Conservation (phyloP, 2,329 filamentous ascomycete genomes). For the Exophiala mesophila region DNA sequence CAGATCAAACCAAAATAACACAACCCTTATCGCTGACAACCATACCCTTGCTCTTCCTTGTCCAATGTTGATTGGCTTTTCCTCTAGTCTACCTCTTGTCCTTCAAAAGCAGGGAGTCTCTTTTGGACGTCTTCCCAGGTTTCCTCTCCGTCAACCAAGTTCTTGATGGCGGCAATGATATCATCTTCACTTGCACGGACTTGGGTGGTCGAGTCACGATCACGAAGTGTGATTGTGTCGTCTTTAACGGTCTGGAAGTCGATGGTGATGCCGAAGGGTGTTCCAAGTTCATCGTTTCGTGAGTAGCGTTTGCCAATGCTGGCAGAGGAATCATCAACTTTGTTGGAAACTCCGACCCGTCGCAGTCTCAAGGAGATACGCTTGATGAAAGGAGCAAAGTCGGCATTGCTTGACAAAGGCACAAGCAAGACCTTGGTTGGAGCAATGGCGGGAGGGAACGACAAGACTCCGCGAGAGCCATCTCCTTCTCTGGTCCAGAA, state of each 20-base stretch:
- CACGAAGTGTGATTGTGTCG: conserved; percentile 77
- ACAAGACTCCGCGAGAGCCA: conserved; percentile 77
- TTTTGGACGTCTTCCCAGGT: conserved; percentile 66
- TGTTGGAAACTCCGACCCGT: conserved; percentile 70
- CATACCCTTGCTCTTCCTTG: no score
- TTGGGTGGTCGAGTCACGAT: conserved; percentile 86
- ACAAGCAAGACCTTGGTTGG: conserved; percentile 93
- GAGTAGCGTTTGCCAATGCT: conserved; percentile 93
- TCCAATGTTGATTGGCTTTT: conserved; percentile 4
- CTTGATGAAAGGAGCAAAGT: conserved; percentile 73
- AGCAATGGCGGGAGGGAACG: conserved; percentile 72
- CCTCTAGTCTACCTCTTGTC: conserved; percentile 55
- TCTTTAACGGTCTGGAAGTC: conserved; percentile 95
- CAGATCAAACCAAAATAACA: conserved; percentile 7
- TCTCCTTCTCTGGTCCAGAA: conserved; percentile 88
- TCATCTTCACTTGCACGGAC: conserved; percentile 77
- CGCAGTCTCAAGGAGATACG: conserved; percentile 72
- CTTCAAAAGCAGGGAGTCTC: conserved; percentile 78
- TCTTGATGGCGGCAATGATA: conserved; percentile 69
- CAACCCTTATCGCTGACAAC: not conserved
- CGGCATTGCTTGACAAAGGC: conserved; percentile 73
- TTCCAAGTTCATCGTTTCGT: conserved; percentile 93
- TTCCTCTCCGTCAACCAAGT: conserved; percentile 58
- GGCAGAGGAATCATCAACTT: conserved; percentile 83
- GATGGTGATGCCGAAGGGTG: conserved; percentile 86